Base-by-base conservation (phyloP, 306 rosid species). In the Hippophae tibetana region DNA sequence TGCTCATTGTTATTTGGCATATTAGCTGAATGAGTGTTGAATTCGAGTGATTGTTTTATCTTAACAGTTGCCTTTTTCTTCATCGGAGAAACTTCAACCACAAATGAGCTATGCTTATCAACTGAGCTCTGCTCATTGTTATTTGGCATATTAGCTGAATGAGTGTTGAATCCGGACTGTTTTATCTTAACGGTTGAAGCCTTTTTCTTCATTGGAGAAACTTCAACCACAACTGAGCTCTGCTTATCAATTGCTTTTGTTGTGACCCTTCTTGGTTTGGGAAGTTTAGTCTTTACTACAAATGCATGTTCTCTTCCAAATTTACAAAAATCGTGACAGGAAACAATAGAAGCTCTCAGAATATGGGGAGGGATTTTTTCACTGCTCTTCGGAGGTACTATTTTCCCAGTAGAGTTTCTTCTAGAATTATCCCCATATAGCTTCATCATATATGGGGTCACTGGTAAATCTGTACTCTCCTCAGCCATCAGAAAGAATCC, bases 251-350 rank as follows among this genome's bases (percentile, higher is more conserved):
- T 31, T 31, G 38, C 5, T 54, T 69, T 77, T 52, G 75, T 63
- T 7, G 74, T 52, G 46, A 67, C 68, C 68, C 76, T 69, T 68
- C 71, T 58, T 52, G 63, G 69, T 40, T 73, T 23, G 8, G 82
- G 72, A n/a, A 18, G 66, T 66, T 78, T 80, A 48, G 64, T 78
- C 76, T 78, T 83, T 53, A 6, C 58, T 26, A 69, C 81, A 14
- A 52, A 12, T 43, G 54, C 78, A 38, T 78, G 78, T 61, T 72
- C 63, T 70, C 60, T 31, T 56, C 97, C 99, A 67, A 70, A 84
- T 72, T 88, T 93, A 71, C 99, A 93, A 31, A 76, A 11, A 64
- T 93, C 97, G 63, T 93, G 99, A 78, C 99, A 93, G 48, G 99
- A 93, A 56, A 94, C 95, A 3, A 82, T 68, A 38, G 95, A 86